Evolutionary conservation across 495 filamentous ascomycete species (phyloP).

Genomic region (Aspergillus homomorphus): DNA sequence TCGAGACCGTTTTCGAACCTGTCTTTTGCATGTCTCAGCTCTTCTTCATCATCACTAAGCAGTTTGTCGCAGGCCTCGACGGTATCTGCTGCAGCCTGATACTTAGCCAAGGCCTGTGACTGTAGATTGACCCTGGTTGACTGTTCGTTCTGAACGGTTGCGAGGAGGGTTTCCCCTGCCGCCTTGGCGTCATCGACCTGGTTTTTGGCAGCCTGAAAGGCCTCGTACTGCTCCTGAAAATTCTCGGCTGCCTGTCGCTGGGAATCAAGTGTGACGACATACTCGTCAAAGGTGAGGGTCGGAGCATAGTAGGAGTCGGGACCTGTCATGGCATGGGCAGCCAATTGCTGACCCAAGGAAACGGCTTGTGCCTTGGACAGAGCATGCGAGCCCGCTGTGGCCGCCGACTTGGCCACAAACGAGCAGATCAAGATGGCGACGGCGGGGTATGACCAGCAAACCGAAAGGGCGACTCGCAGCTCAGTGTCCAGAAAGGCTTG

Average conservation of each 20-base stretch:
- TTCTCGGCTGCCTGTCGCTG: not conserved
- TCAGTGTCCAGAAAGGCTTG: not conserved
- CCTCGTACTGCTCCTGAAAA: not conserved
- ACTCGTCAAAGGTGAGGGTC: not conserved
- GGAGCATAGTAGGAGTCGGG: conserved; percentile 6
- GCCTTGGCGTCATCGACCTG: too few species aligned
- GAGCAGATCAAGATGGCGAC: conserved; percentile 5
- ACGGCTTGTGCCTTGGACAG: conserved; percentile 5
- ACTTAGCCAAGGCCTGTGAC: not conserved
- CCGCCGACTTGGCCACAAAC: not conserved
- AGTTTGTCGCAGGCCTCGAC: not conserved
- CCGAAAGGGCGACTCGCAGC: not conserved
- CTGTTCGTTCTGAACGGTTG: not conserved
- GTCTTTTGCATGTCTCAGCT: not conserved
- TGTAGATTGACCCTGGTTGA: not conserved
- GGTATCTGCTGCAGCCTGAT: not conserved
- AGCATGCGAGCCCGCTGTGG: not conserved
- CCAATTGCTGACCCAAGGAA: conserved; percentile 8
- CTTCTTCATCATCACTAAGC: not conserved
- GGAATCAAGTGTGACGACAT: not conserved
- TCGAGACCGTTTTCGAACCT: not conserved
- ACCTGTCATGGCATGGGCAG: conserved; percentile 8
- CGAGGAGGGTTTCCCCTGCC: not conserved
- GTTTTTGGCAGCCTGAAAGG: not conserved
- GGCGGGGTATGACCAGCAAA: conserved; percentile 1